Conservation (phyloP, 345 rosid genomes). For the Gossypium rotundifolium region DNA sequence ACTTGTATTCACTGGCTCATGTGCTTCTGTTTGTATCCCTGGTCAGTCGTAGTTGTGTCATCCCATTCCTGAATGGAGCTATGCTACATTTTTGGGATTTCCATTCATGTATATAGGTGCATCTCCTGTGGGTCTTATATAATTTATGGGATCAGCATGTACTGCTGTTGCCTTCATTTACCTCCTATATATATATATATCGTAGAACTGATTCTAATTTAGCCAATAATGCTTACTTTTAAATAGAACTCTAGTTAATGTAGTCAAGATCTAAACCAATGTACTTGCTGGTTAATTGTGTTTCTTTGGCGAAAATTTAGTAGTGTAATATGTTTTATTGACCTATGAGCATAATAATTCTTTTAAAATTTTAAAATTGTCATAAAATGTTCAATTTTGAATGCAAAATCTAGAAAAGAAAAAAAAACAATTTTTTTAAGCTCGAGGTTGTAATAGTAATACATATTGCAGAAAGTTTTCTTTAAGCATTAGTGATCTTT, state of each 20-base stretch:
- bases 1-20: background rate
- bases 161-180: background rate
- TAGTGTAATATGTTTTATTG: too few species aligned
- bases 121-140: too few species aligned
- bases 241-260: background rate
- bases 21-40: background rate
- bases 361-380: background rate
- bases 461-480: background rate
- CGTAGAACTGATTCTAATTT: background rate
- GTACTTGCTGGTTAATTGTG: too few species aligned
- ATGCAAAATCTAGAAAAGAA: background rate
- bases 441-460: background rate
- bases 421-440: background rate
- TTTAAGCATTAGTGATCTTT: background rate
- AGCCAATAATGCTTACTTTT: background rate
- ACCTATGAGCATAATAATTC: background rate
- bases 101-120: background rate
- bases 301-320: too few species aligned
- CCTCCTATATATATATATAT: background rate
- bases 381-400: background rate
- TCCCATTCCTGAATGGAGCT: background rate
- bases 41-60: background rate
- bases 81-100: background rate
- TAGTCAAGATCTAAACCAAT: background rate
- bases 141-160: background rate